Evolutionary conservation across 2,329 filamentous ascomycete genomes (phyloP).

Genomic region (Ophiostoma himal-ulmi): DNA sequence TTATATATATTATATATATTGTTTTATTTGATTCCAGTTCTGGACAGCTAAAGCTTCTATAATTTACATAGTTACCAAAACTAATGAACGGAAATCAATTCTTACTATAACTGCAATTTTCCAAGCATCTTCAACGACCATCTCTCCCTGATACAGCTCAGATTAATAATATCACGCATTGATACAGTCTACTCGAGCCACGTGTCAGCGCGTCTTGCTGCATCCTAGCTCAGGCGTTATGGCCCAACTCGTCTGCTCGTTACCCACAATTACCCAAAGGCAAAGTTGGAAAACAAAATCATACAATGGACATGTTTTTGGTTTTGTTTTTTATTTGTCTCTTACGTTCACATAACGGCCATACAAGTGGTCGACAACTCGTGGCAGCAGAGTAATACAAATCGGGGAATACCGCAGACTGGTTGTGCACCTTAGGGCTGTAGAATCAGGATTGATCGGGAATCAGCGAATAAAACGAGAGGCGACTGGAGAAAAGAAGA

Average conservation of each 20-base stretch:
- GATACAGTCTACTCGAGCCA: conserved; percentile 5
- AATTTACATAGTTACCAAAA: too few species aligned
- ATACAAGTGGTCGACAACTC: neutral
- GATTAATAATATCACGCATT: neutral
- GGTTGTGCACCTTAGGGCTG: conserved; percentile 7
- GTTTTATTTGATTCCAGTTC: too few species aligned
- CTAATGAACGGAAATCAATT: too few species aligned
- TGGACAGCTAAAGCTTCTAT: too few species aligned
- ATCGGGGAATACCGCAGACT: neutral
- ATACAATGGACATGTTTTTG: neutral
- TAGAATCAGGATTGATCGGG: neutral
- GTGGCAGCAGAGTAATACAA: neutral
- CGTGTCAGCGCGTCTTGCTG: conserved; percentile 5
- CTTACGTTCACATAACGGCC: neutral
- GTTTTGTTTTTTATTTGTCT: neutral
- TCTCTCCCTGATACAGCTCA: neutral
- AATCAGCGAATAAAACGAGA: neutral
- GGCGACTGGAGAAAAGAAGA: neutral
- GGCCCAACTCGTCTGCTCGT: neutral
- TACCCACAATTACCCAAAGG: neutral
- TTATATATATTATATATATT: neutral
- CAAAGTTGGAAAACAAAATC: neutral
- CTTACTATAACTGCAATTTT: too few species aligned
- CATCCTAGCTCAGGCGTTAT: neutral
- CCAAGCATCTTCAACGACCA: too few species aligned